Percentiles rank a stretch among this genome's conserved stretches.
Conservation (phyloP, 495 filamentous ascomycete genomes). For the Durotheca rogersii region DNA sequence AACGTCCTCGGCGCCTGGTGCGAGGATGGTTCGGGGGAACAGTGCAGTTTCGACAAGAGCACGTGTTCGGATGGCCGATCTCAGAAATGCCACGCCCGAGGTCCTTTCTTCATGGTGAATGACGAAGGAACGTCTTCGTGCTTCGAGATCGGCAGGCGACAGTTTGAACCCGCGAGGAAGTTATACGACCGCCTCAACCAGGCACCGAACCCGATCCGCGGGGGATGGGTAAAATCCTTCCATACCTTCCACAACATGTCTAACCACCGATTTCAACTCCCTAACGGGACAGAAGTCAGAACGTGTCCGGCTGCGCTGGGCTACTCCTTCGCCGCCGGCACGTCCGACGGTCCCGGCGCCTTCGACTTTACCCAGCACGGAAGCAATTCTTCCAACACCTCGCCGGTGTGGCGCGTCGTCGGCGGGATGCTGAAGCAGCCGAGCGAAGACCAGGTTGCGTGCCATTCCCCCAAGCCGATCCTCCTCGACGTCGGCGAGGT, state of each 20-base stretch:
- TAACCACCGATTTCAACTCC: constrained; percentile 67
- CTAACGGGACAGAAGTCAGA: constrained; percentile 67
- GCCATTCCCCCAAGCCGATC: constrained; percentile 84
- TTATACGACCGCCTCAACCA: constrained; percentile 60
- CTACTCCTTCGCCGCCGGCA: constrained; percentile 92
- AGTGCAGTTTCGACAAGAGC: constrained; percentile 73
- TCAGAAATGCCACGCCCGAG: constrained; percentile 79
- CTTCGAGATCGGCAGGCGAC: constrained; percentile 73
- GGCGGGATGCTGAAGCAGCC: constrained; percentile 71
- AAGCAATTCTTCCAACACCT: constrained; percentile 69
- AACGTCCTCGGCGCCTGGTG: constrained; percentile 86
- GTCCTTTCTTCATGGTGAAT: constrained; percentile 71
- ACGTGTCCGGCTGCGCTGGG: constrained; percentile 94
- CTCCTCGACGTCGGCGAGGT: constrained; percentile 87
- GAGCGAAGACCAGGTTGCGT: constrained; percentile 66
- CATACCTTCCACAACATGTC: constrained; percentile 78
- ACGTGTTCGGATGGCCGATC: constrained; percentile 72
- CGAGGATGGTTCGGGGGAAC: constrained; percentile 69
- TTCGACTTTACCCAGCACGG: constrained; percentile 94
- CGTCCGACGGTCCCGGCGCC: constrained; percentile 86
- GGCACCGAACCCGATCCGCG: constrained; percentile 52
- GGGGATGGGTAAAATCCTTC: constrained; percentile 66
- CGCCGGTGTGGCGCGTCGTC: constrained; percentile 81
- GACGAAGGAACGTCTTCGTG: constrained; percentile 77
- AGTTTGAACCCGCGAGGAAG: constrained; percentile 66